Evolutionary conservation across 2,329 filamentous ascomycete genomes (phyloP).

Genomic region (Calcarisporium arbuscula): DNA sequence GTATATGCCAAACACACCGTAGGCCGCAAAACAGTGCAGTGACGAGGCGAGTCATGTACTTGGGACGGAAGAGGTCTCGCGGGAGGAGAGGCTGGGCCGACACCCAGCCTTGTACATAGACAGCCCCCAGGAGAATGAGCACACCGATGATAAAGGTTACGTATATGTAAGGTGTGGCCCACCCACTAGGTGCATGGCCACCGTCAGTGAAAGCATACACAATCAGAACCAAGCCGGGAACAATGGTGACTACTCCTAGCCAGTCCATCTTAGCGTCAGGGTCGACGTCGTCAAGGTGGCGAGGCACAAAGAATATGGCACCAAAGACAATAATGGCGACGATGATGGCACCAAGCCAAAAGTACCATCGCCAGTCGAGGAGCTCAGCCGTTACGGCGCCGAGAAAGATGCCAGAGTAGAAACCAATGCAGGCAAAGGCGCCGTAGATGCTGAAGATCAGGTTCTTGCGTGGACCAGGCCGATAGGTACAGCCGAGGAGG

Average conservation of each 20-base stretch:
- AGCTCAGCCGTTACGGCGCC: constrained; percentile 57
- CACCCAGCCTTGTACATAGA: constrained; percentile 69
- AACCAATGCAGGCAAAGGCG: constrained; percentile 51
- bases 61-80: constrained; percentile 60
- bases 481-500: constrained; percentile 63
- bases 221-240: constrained; percentile 60
- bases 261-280: constrained; percentile 56
- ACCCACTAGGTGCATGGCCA: constrained; percentile 60
- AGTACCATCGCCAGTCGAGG: constrained; percentile 62
- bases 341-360: constrained; percentile 53
- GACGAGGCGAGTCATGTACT: constrained; percentile 60
- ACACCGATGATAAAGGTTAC: constrained; percentile 58
- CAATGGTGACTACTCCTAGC: constrained; percentile 53
- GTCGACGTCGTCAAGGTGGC: constrained; percentile 19
- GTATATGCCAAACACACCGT: constrained; percentile 63
- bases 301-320: constrained; percentile 33
- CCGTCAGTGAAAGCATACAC: constrained; percentile 72
- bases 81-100: constrained; percentile 64
- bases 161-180: constrained; percentile 68
- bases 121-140: constrained; percentile 50
- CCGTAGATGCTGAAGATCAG: constrained; percentile 56
- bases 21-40: constrained; percentile 57
- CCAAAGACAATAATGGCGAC: constrained; percentile 41
- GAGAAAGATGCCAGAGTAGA: constrained; percentile 61
- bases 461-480: constrained; percentile 67